These are phyloP conservation scores for Huntiella decipiens DNA, from an alignment of 2,329 filamentous ascomycete species.

Conservation along the genomic window DNA sequence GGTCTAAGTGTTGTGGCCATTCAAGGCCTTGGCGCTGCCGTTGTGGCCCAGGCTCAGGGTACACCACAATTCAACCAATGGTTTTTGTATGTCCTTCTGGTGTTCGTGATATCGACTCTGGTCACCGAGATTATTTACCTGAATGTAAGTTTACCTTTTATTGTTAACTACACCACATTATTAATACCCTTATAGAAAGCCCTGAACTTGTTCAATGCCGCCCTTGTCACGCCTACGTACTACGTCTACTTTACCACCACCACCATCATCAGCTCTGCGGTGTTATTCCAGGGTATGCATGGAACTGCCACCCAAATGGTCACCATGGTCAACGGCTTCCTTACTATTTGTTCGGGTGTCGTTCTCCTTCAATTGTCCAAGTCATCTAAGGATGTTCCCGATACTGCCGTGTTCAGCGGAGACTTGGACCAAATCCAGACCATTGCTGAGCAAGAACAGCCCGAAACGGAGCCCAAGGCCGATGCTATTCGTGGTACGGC, in stretches of 20 bases:
- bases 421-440: slow-evolving; percentile 90
- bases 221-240: slow-evolving; percentile 91
- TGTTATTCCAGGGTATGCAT: slow-evolving; percentile 87
- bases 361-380: slow-evolving; percentile 91
- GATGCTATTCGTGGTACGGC: slow-evolving; percentile 86
- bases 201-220: slow-evolving; percentile 88
- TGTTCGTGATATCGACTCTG: slow-evolving; percentile 77
- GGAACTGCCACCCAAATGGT: slow-evolving; percentile 63
- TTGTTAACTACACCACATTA: neutral
- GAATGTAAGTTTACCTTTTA: slow-evolving; percentile 50
- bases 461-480: slow-evolving; percentile 90
- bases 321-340: slow-evolving; percentile 81
- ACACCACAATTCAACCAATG: slow-evolving; percentile 86
- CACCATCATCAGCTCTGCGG: slow-evolving; percentile 82
- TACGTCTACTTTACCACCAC: slow-evolving; percentile 96
- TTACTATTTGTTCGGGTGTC: slow-evolving; percentile 84
- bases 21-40: slow-evolving; percentile 78
- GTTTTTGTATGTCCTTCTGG: slow-evolving; percentile 83
- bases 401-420: slow-evolving; percentile 76
- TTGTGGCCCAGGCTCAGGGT: slow-evolving; percentile 69
- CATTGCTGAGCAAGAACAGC: slow-evolving; percentile 84
- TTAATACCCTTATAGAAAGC: slow-evolving; percentile 54
- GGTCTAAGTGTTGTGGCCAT: slow-evolving; percentile 89
- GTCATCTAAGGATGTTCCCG: slow-evolving; percentile 91
- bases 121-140: slow-evolving; percentile 88